These are phyloP conservation scores for Irpex lacteus DNA, from an alignment of 1,284 basidiomycete species.

Conservation along the genomic window DNA sequence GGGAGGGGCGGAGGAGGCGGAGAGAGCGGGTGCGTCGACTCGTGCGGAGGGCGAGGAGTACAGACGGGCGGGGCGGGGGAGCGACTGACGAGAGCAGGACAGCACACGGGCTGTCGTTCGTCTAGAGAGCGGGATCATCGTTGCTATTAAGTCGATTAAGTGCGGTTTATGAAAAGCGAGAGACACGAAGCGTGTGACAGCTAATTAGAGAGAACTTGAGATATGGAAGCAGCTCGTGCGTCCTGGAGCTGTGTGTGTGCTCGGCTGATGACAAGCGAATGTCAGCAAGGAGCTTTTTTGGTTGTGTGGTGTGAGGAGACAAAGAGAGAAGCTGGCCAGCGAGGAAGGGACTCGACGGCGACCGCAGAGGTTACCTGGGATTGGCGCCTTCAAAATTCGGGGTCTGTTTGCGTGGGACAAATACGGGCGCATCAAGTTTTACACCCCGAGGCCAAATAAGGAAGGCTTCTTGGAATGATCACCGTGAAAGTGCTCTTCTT, in stretches of 20 bases:
- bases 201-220: neutral
- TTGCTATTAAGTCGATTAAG: neutral
- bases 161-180: neutral
- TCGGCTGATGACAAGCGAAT: neutral
- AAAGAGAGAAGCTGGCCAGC: neutral
- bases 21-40: conserved; percentile 46
- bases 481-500: no score
- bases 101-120: conserved; percentile 49
- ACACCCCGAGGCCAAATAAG: neutral
- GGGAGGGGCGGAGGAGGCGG: conserved; percentile 39
- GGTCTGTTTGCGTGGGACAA: neutral
- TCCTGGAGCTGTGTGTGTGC: neutral
- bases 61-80: conserved; percentile 65
- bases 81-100: conserved; percentile 60
- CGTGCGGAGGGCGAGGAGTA: conserved; percentile 60
- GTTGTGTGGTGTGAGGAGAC: neutral
- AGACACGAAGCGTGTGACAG: neutral
- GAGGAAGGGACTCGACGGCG: neutral
- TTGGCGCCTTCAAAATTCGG: neutral
- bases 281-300: neutral
- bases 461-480: no score
- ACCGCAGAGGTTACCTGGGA: neutral
- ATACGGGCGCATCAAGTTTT: neutral
- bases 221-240: neutral
- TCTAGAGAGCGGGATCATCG: conserved; percentile 31